phyloP scores from a whole-genome alignment of 2,329 filamentous ascomycete genomes.

The Neonectria neomacrospora region DNA sequence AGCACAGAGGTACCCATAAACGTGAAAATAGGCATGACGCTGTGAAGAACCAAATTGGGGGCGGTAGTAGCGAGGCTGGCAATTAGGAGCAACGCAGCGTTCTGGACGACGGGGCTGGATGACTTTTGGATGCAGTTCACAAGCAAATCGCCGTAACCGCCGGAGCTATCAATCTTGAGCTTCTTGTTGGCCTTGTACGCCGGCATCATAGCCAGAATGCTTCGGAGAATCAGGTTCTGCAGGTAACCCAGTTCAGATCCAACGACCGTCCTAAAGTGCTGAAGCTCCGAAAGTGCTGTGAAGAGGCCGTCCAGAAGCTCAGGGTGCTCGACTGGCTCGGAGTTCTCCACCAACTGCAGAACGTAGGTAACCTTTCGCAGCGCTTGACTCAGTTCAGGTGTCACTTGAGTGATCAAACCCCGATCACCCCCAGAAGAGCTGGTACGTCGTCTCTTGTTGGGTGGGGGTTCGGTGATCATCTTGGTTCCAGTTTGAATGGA shows the following conservation, averaged over 20 bases:
- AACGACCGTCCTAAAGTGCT: constrained; percentile 82
- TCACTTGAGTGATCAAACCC: constrained; percentile 69
- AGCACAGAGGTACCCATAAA: constrained; percentile 95
- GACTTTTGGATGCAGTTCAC: constrained; percentile 95
- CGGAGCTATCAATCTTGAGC: constrained; percentile 78
- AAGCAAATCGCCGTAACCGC: constrained; percentile 87
- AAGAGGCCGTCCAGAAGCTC: constrained; percentile 84
- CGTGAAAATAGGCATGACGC: constrained; percentile 98
- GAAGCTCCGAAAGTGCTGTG: constrained; percentile 84
- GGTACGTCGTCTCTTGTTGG: constrained; percentile 82
- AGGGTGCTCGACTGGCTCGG: constrained; percentile 78
- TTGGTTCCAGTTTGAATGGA: constrained; percentile 79
- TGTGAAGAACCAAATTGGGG: constrained; percentile 92
- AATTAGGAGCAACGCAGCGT: constrained; percentile 87
- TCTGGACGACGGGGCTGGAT: constrained; percentile 92
- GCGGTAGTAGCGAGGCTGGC: constrained; percentile 87
- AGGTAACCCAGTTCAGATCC: constrained; percentile 91
- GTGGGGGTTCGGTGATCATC: constrained; percentile 76
- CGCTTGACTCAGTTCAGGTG: constrained; percentile 72
- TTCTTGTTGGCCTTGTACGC: constrained; percentile 72
- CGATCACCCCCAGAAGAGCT: constrained; percentile 76
- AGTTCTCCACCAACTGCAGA: constrained; percentile 86
- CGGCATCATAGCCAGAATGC: constrained; percentile 85
- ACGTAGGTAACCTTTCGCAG: constrained; percentile 86
- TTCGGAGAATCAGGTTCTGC: constrained; percentile 84